Conservation (phyloP, 2,329 filamentous ascomycete genomes). For the Chlorencoelia australis region DNA sequence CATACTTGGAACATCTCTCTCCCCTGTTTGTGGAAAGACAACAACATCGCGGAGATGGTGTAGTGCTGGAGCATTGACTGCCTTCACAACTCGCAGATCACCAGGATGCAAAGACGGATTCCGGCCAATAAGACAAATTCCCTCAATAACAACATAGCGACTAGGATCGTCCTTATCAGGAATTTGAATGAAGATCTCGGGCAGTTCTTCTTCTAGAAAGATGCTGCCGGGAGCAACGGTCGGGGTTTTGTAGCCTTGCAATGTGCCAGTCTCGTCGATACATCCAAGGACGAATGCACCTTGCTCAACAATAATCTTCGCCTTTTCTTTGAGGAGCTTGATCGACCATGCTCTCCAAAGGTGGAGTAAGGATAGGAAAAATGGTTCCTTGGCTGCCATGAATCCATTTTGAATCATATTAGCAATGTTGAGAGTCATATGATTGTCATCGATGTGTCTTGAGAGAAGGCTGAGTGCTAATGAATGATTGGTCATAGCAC, state of each 20-base stretch:
- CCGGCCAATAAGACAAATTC: slow-evolving; percentile 73
- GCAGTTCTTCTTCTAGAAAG: slow-evolving; percentile 41
- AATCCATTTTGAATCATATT: slow-evolving; percentile 74
- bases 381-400: slow-evolving; percentile 64
- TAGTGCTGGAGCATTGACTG: slow-evolving; percentile 65
- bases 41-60: slow-evolving; percentile 75
- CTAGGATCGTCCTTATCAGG: slow-evolving; percentile 45
- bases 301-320: slow-evolving; percentile 68
- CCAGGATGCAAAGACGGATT: slow-evolving; percentile 93
- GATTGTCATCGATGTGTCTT: slow-evolving; percentile 75
- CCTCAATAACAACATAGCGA: slow-evolving; percentile 55
- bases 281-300: slow-evolving; percentile 85
- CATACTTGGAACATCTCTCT: slow-evolving; percentile 83
- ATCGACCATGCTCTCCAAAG: slow-evolving; percentile 86
- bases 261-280: slow-evolving; percentile 69
- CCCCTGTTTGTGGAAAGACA: slow-evolving; percentile 74
- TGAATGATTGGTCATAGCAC: slow-evolving; percentile 55
- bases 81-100: slow-evolving; percentile 78
- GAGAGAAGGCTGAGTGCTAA: slow-evolving; percentile 59
- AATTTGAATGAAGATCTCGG: slow-evolving; percentile 85
- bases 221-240: slow-evolving; percentile 28
- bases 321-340: slow-evolving; percentile 87
- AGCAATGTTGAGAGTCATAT: slow-evolving; percentile 64
- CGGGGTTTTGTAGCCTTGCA: slow-evolving; percentile 60
- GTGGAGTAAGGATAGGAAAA: slow-evolving; percentile 65